A percentile compares a stretch with the other conserved stretches of the same genome.
phyloP scores from a whole-genome alignment of 352 stramenopile genomes.

The Phytophthora pluvialis region DNA sequence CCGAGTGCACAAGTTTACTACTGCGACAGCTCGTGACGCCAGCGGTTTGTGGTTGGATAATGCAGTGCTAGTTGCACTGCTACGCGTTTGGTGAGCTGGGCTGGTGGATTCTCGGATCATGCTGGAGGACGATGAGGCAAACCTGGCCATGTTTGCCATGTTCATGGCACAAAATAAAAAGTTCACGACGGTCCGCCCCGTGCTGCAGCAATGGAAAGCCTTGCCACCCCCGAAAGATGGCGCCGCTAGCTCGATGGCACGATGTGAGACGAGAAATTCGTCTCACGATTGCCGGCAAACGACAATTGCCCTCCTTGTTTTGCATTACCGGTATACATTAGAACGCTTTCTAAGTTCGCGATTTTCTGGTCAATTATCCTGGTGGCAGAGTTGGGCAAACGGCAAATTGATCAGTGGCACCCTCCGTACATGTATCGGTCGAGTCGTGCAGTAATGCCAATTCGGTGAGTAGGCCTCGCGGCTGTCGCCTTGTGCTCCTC shows the following conservation, averaged over 20 bases:
- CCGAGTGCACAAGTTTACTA: neutral
- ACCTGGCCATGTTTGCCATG: neutral
- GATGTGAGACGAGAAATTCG: neutral
- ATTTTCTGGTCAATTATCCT: too few relatives aligned
- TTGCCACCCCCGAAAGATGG: conserved; percentile 14
- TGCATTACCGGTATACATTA: neutral
- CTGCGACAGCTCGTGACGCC: conserved; percentile 9
- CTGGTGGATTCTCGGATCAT: conserved; percentile 19
- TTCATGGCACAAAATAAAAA: conserved; percentile 11
- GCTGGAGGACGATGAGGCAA: conserved; percentile 9
- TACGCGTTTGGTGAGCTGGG: conserved; percentile 1
- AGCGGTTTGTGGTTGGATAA: conserved; percentile 20
- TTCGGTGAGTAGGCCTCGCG: conserved; percentile 14
- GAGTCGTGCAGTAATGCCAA: neutral
- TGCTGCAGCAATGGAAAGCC: conserved; percentile 27
- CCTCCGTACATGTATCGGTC: too few relatives aligned
- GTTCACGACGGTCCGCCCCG: conserved; percentile 21
- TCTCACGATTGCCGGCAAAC: neutral
- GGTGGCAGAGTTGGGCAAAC: neutral
- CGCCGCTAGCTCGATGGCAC: neutral
- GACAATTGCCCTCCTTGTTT: neutral
- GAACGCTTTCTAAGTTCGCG: too few relatives aligned
- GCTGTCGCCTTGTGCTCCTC: conserved; percentile 3
- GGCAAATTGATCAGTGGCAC: neutral
- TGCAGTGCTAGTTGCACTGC: neutral